These are phyloP conservation scores for Solanum etuberosum DNA, from an alignment of 257 asterid genomes.

Conservation along the genomic window DNA sequence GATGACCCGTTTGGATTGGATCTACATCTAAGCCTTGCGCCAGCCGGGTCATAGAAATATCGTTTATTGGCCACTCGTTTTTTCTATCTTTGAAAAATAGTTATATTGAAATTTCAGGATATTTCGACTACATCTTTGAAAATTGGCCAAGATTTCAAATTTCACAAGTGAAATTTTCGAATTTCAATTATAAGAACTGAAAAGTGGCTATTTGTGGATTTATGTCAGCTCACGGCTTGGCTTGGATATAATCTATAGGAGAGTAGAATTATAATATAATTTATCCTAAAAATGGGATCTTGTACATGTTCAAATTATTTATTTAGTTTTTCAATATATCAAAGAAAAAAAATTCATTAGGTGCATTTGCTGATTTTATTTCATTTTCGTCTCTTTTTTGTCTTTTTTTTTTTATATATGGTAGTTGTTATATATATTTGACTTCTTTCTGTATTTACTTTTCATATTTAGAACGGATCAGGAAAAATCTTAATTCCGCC, in stretches of 20 bases:
- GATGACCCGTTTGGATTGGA: constrained; percentile 77
- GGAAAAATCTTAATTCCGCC: fast-evolving
- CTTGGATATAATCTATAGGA: background rate
- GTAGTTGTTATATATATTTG: background rate
- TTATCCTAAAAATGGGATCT: background rate
- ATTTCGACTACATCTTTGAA: background rate
- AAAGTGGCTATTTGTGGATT: background rate
- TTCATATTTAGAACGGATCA: background rate
- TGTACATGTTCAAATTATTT: constrained; percentile 4
- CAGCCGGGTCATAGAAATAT: constrained; percentile 49
- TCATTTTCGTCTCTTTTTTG: background rate
- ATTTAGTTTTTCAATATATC: constrained; percentile 7
- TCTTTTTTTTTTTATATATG: background rate
- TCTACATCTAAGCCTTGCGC: constrained; percentile 86
- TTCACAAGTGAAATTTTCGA: background rate
- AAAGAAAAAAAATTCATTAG: background rate
- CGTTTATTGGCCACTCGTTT: background rate
- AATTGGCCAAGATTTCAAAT: background rate
- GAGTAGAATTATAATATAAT: constrained; percentile 24
- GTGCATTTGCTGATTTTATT: background rate
- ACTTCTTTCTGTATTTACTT: background rate
- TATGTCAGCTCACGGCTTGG: background rate
- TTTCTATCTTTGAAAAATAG: background rate
- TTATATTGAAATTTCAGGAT: background rate
- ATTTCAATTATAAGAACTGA: background rate